phyloP scores from a whole-genome alignment of 2,329 filamentous ascomycete species.

The Stachybotrys chartarum region DNA sequence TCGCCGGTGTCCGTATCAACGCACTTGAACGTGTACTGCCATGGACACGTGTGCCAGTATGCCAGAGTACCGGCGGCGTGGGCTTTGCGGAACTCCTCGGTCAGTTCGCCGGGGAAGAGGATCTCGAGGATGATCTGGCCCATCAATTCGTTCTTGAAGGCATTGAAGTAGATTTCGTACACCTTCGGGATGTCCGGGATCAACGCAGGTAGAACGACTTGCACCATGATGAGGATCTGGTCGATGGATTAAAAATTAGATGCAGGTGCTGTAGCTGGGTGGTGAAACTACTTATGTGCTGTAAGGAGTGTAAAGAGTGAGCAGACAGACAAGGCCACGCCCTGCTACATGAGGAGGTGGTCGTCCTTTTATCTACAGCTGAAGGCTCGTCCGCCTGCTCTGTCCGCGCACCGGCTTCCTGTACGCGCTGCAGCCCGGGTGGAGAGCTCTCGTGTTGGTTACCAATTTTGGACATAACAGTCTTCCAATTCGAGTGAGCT shows the following conservation, averaged over 20 bases:
- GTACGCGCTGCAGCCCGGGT: no score
- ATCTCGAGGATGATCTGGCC: constrained; percentile 32
- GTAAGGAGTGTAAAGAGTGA: no score
- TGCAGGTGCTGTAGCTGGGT: not conserved
- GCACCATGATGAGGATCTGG: constrained; percentile 20
- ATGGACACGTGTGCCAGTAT: constrained; percentile 28
- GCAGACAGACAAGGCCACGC: no score
- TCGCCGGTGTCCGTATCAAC: constrained; percentile 34
- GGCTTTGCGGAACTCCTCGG: constrained; percentile 31
- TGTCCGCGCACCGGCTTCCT: not conserved
- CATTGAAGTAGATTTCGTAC: constrained; percentile 39
- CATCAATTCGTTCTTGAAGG: constrained; percentile 32
- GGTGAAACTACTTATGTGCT: not conserved
- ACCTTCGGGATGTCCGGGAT: constrained; percentile 37
- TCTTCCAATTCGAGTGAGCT: not conserved
- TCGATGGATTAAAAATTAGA: not conserved
- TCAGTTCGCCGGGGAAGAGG: constrained; percentile 28
- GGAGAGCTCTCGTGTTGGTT: not conserved
- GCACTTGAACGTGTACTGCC: constrained; percentile 40
- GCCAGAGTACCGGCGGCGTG: constrained; percentile 33
- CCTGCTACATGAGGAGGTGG: not conserved
- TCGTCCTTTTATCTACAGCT: not conserved
- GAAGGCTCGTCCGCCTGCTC: not conserved
- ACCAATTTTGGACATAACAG: not conserved
- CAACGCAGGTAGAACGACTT: constrained; percentile 35